Evolutionary conservation across 768 basidiomycete species (phyloP).

Genomic region (Amanita pseudoporphyria): DNA sequence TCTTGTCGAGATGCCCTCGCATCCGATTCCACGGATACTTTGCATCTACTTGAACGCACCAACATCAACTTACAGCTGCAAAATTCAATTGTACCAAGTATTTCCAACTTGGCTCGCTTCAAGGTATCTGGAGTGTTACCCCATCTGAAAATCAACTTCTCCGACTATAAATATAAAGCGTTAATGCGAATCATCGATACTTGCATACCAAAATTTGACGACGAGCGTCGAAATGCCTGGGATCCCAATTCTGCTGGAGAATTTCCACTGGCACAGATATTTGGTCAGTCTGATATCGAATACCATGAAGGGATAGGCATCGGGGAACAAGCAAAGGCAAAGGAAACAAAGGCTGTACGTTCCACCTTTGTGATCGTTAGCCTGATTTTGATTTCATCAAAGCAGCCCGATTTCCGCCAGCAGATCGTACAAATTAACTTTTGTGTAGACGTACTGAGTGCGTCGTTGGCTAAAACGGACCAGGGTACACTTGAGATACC

Average conservation of each 20-base stretch:
- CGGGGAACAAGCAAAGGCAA: slow-evolving; percentile 21
- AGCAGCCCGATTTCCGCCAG: slow-evolving; percentile 40
- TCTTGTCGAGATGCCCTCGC: slow-evolving; percentile 75
- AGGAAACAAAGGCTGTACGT: slow-evolving; percentile 17
- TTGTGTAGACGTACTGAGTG: slow-evolving; percentile 74
- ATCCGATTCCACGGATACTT: slow-evolving; percentile 40
- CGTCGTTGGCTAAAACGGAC: slow-evolving; percentile 64
- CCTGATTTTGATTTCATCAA: neutral
- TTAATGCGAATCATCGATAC: slow-evolving; percentile 91
- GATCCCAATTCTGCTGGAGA: slow-evolving; percentile 18
- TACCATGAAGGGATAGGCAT: slow-evolving; percentile 56
- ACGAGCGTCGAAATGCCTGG: slow-evolving; percentile 18
- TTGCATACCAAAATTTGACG: slow-evolving; percentile 75
- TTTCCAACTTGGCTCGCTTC: slow-evolving; percentile 74
- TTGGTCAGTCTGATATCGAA: slow-evolving; percentile 44
- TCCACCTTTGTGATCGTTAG: neutral
- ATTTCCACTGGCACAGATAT: slow-evolving; percentile 50
- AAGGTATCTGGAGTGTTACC: slow-evolving; percentile 88
- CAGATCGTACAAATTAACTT: slow-evolving; percentile 78
- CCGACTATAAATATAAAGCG: slow-evolving; percentile 84
- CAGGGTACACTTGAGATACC: slow-evolving; percentile 54
- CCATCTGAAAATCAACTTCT: slow-evolving; percentile 80
- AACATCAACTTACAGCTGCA: slow-evolving; percentile 85
- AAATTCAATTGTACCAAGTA: slow-evolving; percentile 85
- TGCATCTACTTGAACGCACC: slow-evolving; percentile 89